Evolutionary conservation across 805 yeast genomes (phyloP), one percentile per base, ranked within the genome.

Genomic region (Kuraishia borneana): DNA sequence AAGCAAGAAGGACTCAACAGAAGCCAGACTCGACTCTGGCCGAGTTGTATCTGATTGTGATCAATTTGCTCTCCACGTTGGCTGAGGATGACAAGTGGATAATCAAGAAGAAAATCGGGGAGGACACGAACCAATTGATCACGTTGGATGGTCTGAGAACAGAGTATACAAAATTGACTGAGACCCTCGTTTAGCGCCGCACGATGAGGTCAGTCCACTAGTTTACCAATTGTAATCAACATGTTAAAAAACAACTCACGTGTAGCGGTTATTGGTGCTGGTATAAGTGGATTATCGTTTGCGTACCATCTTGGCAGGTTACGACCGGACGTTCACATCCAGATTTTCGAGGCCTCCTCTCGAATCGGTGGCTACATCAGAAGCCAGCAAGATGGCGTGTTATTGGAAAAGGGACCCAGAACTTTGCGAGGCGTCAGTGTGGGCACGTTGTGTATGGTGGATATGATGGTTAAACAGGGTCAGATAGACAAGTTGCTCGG

Each of bases 361-460:
- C 58, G 73, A 26, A 55, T 73, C 4, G 96, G 96, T 10, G 98
- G 98, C 0, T 88, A 82, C 70, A 82, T 89, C 48, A 56, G 67
- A 29, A 67, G 85, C 1, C 60, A 69, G 37, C 51, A 59, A n/a
- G 43, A 45, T n/a, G 22, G 16, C 25, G n/a, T 13, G 17, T 6
- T 65, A 3, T 53, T 84, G 21, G 97, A 92, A 46, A 80, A 78
- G 41, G 98, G 97, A 0, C 97, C 98, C 0, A 61, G 97, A 33
- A 92, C 97, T 0, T 59, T 92, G 30, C 61, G 96, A 39, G 95
- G 95, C 0, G 72, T 72, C 5, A 81, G 85, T 36, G 76, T 76
- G 27, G 97, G 97, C 0, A 73, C 87, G 0, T 57, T 80, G 21
- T 46, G 83, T 18, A 70, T 83, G 6, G 56, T 80, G 17, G 94